Conservation (phyloP, 2,329 filamentous ascomycete genomes). For the Colletotrichum sp. region DNA sequence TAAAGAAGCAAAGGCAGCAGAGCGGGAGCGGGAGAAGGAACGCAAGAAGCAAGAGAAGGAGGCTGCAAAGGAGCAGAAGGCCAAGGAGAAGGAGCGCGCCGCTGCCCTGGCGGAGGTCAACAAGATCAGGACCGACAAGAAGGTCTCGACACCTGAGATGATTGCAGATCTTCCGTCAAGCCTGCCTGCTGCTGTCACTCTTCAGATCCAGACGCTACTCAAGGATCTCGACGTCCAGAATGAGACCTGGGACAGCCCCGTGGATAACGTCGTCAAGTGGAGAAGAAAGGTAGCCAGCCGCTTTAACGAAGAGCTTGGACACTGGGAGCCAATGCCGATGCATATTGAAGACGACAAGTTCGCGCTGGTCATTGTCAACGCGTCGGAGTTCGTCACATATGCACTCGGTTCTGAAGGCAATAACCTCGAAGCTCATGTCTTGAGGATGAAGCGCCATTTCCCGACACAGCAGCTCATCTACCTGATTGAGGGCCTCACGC, state of each 20-base stretch:
- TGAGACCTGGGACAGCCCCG: constrained; percentile 46
- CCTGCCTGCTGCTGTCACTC: constrained; percentile 51
- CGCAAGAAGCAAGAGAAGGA: constrained; percentile 62
- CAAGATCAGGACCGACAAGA: constrained; percentile 75
- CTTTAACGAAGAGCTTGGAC: constrained; percentile 64
- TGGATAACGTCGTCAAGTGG: constrained; percentile 68
- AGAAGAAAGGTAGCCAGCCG: constrained; percentile 68
- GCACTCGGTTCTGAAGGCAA: constrained; percentile 50
- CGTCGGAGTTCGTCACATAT: constrained; percentile 69
- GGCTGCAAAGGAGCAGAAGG: constrained; percentile 64
- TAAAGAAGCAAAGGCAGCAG: constrained; percentile 49
- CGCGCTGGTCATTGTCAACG: constrained; percentile 65
- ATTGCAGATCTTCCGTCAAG: constrained; percentile 71
- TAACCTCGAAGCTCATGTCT: constrained; percentile 64
- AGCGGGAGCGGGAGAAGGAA: constrained; percentile 59
- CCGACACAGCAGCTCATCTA: constrained; percentile 65
- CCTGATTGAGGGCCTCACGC: constrained; percentile 70
- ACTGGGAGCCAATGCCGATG: constrained; percentile 67
- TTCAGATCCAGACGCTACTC: constrained; percentile 56
- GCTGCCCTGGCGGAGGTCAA: constrained; percentile 76
- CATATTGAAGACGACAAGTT: constrained; percentile 63
- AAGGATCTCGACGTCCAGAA: constrained; percentile 53
- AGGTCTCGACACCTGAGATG: constrained; percentile 77
- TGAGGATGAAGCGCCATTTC: constrained; percentile 58
- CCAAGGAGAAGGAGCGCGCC: constrained; percentile 65